A percentile compares a stretch with the other conserved stretches of the same genome.
Conservation (phyloP, 2,329 filamentous ascomycete species). For the Botryotinia convoluta region DNA sequence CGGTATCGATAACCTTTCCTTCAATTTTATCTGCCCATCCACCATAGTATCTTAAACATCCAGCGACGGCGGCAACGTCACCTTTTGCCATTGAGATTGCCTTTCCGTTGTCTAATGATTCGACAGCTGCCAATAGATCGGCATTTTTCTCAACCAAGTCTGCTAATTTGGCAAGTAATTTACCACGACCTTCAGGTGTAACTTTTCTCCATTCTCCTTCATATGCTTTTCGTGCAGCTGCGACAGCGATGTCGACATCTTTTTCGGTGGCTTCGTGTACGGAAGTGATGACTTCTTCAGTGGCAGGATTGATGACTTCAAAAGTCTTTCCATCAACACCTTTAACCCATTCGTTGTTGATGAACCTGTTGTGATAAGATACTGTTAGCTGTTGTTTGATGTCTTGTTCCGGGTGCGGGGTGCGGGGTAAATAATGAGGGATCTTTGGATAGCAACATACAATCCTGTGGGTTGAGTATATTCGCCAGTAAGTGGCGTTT, state of each 20-base stretch:
- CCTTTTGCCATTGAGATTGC: slow-evolving; percentile 72
- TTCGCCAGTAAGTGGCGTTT: slow-evolving; percentile 37
- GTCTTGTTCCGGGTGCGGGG: background rate
- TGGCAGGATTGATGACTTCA: slow-evolving; percentile 85
- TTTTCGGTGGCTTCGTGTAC: slow-evolving; percentile 86
- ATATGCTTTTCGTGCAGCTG: slow-evolving; percentile 82
- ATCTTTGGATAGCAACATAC: slow-evolving; percentile 41
- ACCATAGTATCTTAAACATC: slow-evolving; percentile 77
- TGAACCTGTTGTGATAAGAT: slow-evolving; percentile 47
- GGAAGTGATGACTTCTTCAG: slow-evolving; percentile 79
- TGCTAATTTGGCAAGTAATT: slow-evolving; percentile 71
- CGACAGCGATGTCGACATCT: slow-evolving; percentile 77
- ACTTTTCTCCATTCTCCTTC: slow-evolving; percentile 67
- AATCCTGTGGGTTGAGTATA: slow-evolving; percentile 39
- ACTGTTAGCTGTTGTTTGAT: slow-evolving; percentile 12
- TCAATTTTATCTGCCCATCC: slow-evolving; percentile 72
- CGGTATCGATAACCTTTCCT: slow-evolving; percentile 66
- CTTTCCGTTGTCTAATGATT: slow-evolving; percentile 88
- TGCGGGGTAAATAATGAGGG: slow-evolving; percentile 23
- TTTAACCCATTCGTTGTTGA: slow-evolving; percentile 89
- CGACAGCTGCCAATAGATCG: slow-evolving; percentile 74
- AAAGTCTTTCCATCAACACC: slow-evolving; percentile 84
- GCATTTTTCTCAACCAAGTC: slow-evolving; percentile 75
- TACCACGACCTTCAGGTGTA: slow-evolving; percentile 69
- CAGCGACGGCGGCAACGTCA: slow-evolving; percentile 66